Evolutionary conservation across 78 protist species (phyloP).

Genomic region (Speleostelium caveatum): DNA sequence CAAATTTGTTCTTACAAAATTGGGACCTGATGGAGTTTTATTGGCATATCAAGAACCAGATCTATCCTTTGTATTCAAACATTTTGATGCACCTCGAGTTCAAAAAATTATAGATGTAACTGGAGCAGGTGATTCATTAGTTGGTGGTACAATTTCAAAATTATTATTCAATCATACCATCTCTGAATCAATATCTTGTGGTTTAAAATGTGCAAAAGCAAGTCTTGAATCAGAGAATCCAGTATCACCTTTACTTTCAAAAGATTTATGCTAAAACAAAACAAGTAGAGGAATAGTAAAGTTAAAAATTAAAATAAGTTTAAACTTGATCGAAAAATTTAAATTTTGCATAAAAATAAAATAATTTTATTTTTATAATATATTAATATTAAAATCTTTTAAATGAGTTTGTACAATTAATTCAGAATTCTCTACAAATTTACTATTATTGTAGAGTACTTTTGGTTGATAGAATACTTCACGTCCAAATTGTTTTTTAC

Average conservation of each 20-base stretch:
- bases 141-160: slow-evolving; percentile 35
- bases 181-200: neutral
- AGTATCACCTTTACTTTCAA: slow-evolving; percentile 16
- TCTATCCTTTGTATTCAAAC: neutral
- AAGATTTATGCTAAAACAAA: too few relatives aligned
- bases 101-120: slow-evolving; percentile 43
- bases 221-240: slow-evolving; percentile 25
- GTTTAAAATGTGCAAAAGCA: slow-evolving; percentile 21
- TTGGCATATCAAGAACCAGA: neutral
- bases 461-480: slow-evolving; percentile 66
- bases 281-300: too few relatives aligned
- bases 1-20: slow-evolving; percentile 2
- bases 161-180: neutral
- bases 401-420: slow-evolving; percentile 10
- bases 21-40: slow-evolving; percentile 40
- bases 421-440: slow-evolving; percentile 34
- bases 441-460: neutral
- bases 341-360: too few relatives aligned
- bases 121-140: slow-evolving; percentile 66
- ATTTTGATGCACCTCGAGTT: slow-evolving; percentile 24
- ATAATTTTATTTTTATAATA: slow-evolving; percentile 1
- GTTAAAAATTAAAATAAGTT: too few relatives aligned
- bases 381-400: slow-evolving; percentile 54
- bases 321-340: too few relatives aligned
- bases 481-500: slow-evolving; percentile 64